These are phyloP conservation scores for Volvox carteri DNA, from an alignment of 163 green algal genomes.

Conservation along the genomic window DNA sequence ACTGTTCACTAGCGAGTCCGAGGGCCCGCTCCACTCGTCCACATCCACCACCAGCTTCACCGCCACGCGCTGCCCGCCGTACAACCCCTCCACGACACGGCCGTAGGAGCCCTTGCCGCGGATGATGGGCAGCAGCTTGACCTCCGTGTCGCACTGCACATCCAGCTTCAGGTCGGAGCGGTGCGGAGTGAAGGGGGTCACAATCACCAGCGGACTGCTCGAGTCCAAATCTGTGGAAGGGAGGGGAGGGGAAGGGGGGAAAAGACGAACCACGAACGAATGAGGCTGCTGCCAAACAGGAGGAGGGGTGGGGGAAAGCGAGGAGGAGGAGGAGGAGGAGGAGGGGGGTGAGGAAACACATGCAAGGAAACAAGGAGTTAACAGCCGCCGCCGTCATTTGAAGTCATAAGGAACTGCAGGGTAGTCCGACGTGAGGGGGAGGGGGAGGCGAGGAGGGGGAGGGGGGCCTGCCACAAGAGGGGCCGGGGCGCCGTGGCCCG, in stretches of 20 bases:
- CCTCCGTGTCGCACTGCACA: slow-evolving; percentile 47
- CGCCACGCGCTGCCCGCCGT: slow-evolving; percentile 42
- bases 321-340: too few relatives aligned
- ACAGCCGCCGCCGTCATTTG: too few relatives aligned
- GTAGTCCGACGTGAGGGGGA: too few relatives aligned
- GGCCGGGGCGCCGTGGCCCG: too few relatives aligned
- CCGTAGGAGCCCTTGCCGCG: slow-evolving; percentile 40
- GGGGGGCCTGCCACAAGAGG: too few relatives aligned
- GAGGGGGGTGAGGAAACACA: too few relatives aligned
- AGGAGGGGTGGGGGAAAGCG: too few relatives aligned
- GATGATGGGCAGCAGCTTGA: slow-evolving; percentile 48
- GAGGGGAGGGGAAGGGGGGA: not conserved
- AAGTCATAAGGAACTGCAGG: too few relatives aligned
- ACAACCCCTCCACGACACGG: slow-evolving; percentile 44
- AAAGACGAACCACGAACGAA: too few relatives aligned
- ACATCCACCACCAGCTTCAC: slow-evolving; percentile 50
- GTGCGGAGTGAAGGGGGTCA: slow-evolving; percentile 52
- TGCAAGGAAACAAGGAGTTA: too few relatives aligned
- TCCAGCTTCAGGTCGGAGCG: slow-evolving; percentile 50
- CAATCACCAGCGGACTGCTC: slow-evolving; percentile 35
- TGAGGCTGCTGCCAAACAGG: too few relatives aligned
- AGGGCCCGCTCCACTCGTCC: slow-evolving; percentile 50
- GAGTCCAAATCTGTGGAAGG: slow-evolving; percentile 23
- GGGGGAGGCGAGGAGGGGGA: too few relatives aligned
- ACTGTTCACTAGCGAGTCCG: slow-evolving; percentile 5